Percentiles rank a stretch among this genome's conserved stretches.
Conservation (phyloP, 1,284 basidiomycete genomes). For the Malassezia dermatis region DNA sequence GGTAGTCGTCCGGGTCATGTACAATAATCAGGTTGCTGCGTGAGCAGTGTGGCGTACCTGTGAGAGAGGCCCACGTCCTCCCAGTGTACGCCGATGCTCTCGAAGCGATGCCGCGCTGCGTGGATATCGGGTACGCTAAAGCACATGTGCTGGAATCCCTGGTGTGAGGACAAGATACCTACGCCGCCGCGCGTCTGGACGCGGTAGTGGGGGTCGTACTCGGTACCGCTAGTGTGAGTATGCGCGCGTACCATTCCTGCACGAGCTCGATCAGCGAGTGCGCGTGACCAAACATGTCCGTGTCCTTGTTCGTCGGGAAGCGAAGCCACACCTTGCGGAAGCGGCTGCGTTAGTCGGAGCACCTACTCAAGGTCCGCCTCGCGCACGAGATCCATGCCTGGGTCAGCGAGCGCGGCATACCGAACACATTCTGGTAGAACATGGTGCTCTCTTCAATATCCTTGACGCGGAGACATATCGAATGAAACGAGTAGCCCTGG, state of each 20-base stretch:
- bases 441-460: conserved; percentile 10
- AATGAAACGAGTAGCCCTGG: conserved; percentile 15
- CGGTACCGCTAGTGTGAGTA: conserved; percentile 14
- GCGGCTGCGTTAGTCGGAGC: neutral
- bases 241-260: conserved; percentile 3
- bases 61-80: conserved; percentile 14
- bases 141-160: conserved; percentile 18
- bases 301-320: conserved; percentile 10
- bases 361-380: conserved; percentile 9
- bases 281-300: conserved; percentile 2
- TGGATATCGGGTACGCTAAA: conserved; percentile 19
- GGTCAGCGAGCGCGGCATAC: neutral
- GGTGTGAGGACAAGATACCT: neutral
- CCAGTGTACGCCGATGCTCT: conserved; percentile 11
- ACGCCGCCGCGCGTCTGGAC: conserved; percentile 1
- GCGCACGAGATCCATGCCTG: conserved; percentile 15
- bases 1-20: conserved; percentile 18
- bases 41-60: conserved; percentile 10
- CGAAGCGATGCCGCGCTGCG: conserved; percentile 14
- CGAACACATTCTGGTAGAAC: conserved; percentile 17
- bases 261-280: conserved; percentile 10
- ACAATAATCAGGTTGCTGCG: conserved; percentile 15
- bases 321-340: conserved; percentile 15
- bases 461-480: conserved; percentile 15
- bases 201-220: conserved; percentile 7